phyloP scores from a whole-genome alignment of 371 early-diverging fungal species.

The Cokeromyces recurvatus region DNA sequence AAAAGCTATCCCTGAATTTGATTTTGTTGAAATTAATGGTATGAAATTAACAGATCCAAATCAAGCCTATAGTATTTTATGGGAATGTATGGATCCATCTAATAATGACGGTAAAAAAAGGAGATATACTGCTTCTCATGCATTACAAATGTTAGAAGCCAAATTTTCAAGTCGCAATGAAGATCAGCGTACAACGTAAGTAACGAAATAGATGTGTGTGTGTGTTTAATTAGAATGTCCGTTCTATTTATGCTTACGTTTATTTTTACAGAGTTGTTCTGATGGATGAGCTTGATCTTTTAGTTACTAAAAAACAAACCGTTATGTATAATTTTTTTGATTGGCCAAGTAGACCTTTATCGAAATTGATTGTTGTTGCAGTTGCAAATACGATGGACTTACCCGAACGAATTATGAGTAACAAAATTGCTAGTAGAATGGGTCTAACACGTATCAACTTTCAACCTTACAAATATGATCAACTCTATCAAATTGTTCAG shows the following conservation, averaged over 20 bases:
- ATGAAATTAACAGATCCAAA: constrained; percentile 93
- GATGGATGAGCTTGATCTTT: constrained; percentile 97
- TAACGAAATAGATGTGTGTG: too few species aligned
- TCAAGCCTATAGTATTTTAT: constrained; percentile 81
- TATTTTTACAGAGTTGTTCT: constrained; percentile 69
- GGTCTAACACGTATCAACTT: constrained; percentile 89
- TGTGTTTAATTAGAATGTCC: too few species aligned
- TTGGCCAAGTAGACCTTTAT: constrained; percentile 86
- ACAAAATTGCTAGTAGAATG: constrained; percentile 90
- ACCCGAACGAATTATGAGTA: constrained; percentile 90
- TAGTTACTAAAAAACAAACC: constrained; percentile 89
- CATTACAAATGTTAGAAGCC: constrained; percentile 67
- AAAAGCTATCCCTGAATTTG: constrained; percentile 64
- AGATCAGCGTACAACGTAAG: constrained; percentile 38
- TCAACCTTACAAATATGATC: constrained; percentile 81
- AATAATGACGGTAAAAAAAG: constrained; percentile 21
- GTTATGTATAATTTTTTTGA: constrained; percentile 98
- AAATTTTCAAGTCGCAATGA: constrained; percentile 55
- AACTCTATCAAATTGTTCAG: constrained; percentile 81
- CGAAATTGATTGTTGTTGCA: constrained; percentile 87
- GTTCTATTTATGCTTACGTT: not conserved
- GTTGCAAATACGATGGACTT: constrained; percentile 99
- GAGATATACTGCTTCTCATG: constrained; percentile 72
- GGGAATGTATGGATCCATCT: constrained; percentile 60
- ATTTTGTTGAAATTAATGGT: constrained; percentile 93